Conservation (phyloP, 495 filamentous ascomycete species). For the Clavariopsis aquatica region DNA sequence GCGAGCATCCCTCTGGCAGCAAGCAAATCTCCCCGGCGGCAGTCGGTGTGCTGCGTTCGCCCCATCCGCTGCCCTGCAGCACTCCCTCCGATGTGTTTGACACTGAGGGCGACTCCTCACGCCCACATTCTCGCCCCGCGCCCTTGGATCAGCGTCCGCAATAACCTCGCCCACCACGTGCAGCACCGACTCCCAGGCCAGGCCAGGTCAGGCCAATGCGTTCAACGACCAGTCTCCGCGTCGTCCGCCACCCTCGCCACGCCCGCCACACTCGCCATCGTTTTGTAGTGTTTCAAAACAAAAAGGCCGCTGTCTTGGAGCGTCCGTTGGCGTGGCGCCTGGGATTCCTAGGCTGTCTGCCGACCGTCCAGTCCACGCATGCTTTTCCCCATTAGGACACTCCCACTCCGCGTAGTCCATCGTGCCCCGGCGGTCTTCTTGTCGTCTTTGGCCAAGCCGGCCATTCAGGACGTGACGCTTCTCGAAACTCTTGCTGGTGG, state of each 20-base stretch:
- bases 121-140: too few species aligned
- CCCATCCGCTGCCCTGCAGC: neutral
- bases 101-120: neutral
- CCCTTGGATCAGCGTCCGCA: too few species aligned
- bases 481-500: neutral
- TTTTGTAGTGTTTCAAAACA: neutral
- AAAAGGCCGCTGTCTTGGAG: constrained; percentile 3
- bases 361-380: too few species aligned
- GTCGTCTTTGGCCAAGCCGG: neutral
- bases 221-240: neutral
- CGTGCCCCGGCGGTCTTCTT: neutral
- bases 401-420: neutral
- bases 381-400: too few species aligned
- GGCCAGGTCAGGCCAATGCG: neutral
- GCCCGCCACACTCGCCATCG: neutral
- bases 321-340: neutral
- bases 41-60: neutral
- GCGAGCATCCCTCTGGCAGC: neutral
- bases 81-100: neutral
- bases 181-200: neutral
- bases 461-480: neutral
- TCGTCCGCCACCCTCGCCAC: neutral
- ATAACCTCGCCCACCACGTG: neutral
- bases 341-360: neutral
- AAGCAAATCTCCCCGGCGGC: neutral